A percentile compares a stretch with the other conserved stretches of the same genome.
Conservation (phyloP, 768 basidiomycete genomes). For the Collybia nuda region DNA sequence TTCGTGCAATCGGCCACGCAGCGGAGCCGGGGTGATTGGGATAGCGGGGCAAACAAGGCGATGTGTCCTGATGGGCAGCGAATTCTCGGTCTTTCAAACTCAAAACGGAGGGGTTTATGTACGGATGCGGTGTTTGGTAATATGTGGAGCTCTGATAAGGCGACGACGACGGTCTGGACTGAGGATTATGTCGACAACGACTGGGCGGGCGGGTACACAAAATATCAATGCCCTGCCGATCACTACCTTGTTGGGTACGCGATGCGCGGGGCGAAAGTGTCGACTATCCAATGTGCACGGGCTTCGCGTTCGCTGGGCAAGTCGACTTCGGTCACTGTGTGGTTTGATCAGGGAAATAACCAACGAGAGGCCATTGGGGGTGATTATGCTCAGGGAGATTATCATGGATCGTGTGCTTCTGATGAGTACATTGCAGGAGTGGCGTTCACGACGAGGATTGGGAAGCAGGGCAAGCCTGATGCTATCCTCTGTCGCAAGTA, state of each 20-base stretch:
- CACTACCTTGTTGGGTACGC: conserved; percentile 13
- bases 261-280: conserved; percentile 10
- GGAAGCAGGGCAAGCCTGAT: conserved; percentile 8
- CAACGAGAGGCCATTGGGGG: conserved; percentile 8
- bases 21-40: conserved; percentile 11
- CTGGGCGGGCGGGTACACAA: conserved; percentile 14
- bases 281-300: conserved; percentile 11
- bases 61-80: conserved; percentile 15
- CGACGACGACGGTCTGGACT: conserved; percentile 7
- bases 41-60: conserved; percentile 13
- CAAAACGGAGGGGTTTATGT: conserved; percentile 11
- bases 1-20: conserved; percentile 11
- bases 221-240: conserved; percentile 13
- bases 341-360: conserved; percentile 13
- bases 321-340: conserved; percentile 7
- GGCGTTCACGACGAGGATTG: conserved; percentile 14
- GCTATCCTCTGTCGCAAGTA: conserved; percentile 11
- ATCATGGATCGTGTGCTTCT: conserved; percentile 10
- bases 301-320: conserved; percentile 6
- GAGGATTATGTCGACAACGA: conserved; percentile 12
- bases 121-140: conserved; percentile 7
- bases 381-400: conserved; percentile 10
- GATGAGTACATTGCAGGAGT: conserved; percentile 13
- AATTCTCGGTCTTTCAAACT: conserved; percentile 13
- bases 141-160: conserved; percentile 10